phyloP scores from a whole-genome alignment of 2,329 filamentous ascomycete genomes.

The Acarospora socialis region DNA sequence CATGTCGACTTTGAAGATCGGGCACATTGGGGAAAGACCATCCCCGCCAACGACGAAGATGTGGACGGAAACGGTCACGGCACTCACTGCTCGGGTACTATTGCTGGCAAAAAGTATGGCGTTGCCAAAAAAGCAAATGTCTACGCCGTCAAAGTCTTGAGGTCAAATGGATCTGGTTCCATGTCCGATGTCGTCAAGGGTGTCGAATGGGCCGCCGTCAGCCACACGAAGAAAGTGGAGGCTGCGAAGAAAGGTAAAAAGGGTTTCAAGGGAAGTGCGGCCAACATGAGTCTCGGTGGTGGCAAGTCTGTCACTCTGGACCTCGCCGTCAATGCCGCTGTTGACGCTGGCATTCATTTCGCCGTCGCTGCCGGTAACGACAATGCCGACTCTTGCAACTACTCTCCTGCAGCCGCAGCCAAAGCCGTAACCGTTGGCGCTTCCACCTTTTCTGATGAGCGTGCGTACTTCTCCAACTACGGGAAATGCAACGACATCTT shows the following conservation, averaged over 20 bases:
- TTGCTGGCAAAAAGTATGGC: constrained; percentile 97
- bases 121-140: constrained; percentile 97
- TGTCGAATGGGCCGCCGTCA: constrained; percentile 81
- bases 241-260: constrained; percentile 71
- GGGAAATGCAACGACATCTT: constrained; percentile 99
- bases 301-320: constrained; percentile 91
- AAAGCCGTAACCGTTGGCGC: constrained; percentile 94
- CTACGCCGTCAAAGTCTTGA: constrained; percentile 95
- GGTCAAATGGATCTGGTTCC: constrained; percentile 90
- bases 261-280: constrained; percentile 96
- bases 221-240: constrained; percentile 62
- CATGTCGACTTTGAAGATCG: constrained; percentile 97
- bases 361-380: constrained; percentile 97
- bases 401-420: constrained; percentile 84
- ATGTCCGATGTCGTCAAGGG: constrained; percentile 99
- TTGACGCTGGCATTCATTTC: constrained; percentile 86
- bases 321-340: constrained; percentile 83
- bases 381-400: constrained; percentile 98
- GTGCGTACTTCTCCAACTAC: constrained; percentile 99
- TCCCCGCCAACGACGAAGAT: constrained; percentile 71
- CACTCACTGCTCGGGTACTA: constrained; percentile 96
- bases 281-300: constrained; percentile 98
- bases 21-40: constrained; percentile 93
- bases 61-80: constrained; percentile 95
- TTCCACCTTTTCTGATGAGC: constrained; percentile 82